phyloP scores from a whole-genome alignment of 148 eudicot species.

The Rhododendron mucronatum region DNA sequence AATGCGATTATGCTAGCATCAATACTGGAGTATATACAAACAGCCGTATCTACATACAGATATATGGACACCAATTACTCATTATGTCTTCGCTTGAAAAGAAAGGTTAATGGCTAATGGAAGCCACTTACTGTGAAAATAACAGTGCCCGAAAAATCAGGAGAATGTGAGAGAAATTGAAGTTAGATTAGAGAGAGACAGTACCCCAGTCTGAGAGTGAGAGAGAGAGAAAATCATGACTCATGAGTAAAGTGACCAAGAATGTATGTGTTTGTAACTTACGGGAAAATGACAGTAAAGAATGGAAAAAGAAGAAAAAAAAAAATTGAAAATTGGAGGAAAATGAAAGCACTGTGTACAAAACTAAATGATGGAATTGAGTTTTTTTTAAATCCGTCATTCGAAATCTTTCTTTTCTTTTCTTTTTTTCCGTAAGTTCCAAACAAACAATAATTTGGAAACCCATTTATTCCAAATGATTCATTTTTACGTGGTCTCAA shows the following conservation, averaged over 20 bases:
- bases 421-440: too few relatives aligned
- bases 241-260: not conserved
- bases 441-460: too few relatives aligned
- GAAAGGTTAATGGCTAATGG: not conserved
- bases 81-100: not conserved
- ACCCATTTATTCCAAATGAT: too few relatives aligned
- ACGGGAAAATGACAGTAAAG: not conserved
- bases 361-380: too few relatives aligned
- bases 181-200: not conserved
- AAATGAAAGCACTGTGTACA: not conserved
- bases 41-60: not conserved
- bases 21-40: not conserved
- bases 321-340: too few relatives aligned
- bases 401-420: too few relatives aligned
- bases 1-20: conserved; percentile 1
- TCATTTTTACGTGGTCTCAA: too few relatives aligned
- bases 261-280: not conserved
- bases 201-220: not conserved
- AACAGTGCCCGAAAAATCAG: not conserved
- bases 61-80: not conserved
- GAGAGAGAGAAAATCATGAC: not conserved
- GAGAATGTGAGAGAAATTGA: conserved; percentile 2
- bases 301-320: too few relatives aligned
- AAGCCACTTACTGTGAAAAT: conserved; percentile 9
- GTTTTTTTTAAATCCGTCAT: too few relatives aligned